Base-by-base conservation (phyloP, 768 basidiomycete genomes). In the Rhodotorula toruloides region DNA sequence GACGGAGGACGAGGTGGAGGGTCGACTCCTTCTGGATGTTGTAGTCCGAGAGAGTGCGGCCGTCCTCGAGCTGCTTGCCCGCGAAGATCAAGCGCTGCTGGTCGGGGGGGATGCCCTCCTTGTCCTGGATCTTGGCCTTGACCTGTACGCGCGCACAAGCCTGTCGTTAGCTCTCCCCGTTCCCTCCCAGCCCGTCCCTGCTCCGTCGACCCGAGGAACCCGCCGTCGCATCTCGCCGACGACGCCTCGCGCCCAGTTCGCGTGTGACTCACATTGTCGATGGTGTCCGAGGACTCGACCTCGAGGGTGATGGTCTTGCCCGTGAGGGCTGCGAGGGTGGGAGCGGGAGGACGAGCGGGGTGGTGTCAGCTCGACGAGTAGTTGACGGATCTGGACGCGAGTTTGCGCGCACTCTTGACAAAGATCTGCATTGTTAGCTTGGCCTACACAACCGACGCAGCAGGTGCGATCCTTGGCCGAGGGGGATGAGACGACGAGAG, bases 1-100 rank as follows among this genome's bases (percentile, higher is more conserved):
- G 89, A 76, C 96, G 89, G 67, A 98, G 87, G 72, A 98, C 94
- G 73, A 98, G 80, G 81, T 98, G 94, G 65, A 99, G 88, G 68
- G 94, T 98, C 39, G 92, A 96, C 82, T 98, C 94, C 84, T 97
- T 97, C 82, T 98, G 96, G 77, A 99, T 94, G 83, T 94, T 93
- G 77, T 93, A 93, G 82, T 91, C 90, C 78, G 81, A 87, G 68
- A 92, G 87, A 68, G 89, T 98, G 79, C 92, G 89, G 70, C 96
- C 96, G 81, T 99, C 96, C 82, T 98, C 94, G 74, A 99, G 88
- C 80, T 97, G 94, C 82, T 99, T 97, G 74, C 94, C 94, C 59
- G 94, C 94, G 78, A 98, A 99, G 83, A 98, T 97, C 80, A 98
- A 79, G 74, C 94, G 91, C 79, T 97, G 93, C 76, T 90, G 90